Conservation (phyloP, 352 stramenopile genomes). For the Pythium oligandrum region DNA sequence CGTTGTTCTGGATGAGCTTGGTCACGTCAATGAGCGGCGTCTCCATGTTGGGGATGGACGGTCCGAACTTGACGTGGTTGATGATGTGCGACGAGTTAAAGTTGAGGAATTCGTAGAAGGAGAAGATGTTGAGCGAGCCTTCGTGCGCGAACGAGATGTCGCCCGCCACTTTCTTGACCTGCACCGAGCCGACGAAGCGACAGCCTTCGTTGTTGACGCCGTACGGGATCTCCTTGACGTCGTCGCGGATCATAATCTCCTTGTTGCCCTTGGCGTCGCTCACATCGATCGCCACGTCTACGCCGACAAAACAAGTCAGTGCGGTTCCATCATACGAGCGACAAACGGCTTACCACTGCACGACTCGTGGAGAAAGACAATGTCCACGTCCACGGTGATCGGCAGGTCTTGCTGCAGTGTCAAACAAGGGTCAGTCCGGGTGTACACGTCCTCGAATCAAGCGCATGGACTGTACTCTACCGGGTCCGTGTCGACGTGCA, state of each 20-base stretch:
- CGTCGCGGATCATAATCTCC: constrained; percentile 65
- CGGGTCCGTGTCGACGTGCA: constrained; percentile 82
- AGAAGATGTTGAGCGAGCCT: constrained; percentile 83
- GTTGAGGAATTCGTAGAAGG: constrained; percentile 84
- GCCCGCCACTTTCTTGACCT: constrained; percentile 78
- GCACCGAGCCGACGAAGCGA: constrained; percentile 58
- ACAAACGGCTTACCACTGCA: constrained; percentile 42
- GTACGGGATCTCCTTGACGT: constrained; percentile 55
- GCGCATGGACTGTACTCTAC: constrained; percentile 28
- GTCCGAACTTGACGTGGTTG: constrained; percentile 75
- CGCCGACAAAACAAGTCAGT: constrained; percentile 1
- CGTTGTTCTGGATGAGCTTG: constrained; percentile 79
- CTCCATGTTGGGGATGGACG: constrained; percentile 79
- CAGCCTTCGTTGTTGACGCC: constrained; percentile 55
- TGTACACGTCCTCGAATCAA: not conserved
- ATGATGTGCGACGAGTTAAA: constrained; percentile 87
- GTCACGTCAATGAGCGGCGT: constrained; percentile 79
- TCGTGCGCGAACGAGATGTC: constrained; percentile 85
- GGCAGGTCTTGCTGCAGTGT: constrained; percentile 65
- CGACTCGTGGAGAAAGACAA: constrained; percentile 76
- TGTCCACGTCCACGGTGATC: constrained; percentile 78
- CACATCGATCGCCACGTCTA: constrained; percentile 80
- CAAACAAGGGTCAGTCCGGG: too few species aligned
- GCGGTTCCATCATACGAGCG: not conserved
- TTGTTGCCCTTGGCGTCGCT: constrained; percentile 85